Evolutionary conservation across 2,329 filamentous ascomycete species (phyloP), one percentile per base, ranked within the genome.

Genomic region (Colletotrichum costaricense): DNA sequence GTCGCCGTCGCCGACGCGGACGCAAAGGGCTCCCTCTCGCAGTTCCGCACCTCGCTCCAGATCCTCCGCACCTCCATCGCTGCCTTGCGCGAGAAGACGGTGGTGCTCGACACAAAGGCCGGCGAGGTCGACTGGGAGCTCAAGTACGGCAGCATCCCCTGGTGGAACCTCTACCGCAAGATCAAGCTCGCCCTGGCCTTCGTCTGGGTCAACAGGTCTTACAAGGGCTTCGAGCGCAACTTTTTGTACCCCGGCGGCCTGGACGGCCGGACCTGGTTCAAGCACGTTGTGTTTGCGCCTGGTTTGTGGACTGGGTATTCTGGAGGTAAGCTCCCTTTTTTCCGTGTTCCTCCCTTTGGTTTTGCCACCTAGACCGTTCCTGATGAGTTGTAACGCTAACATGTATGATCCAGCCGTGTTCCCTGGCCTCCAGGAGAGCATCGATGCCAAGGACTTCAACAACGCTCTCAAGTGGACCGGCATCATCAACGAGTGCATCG

Each of bases 231-330:
- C 0, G 96, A 98, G 82, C 88, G 95, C 19, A 87, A 92, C 63
- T 98, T 98, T 82, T 78, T 98, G 75, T 93, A 94, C 78, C 84
- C 90, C 5, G 86, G 88, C 3, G 96, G 96, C 0, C 84, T 98
- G 24, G 95, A 98, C 80, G 91, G 91, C 1, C 87, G 96, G 73
- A 86, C 86, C 28, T 98, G 95, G 95, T 98, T 96, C 86, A 98
- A 98, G 85, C 96, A 98, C 79, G 93, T 98, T 2, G 93, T 98
- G 1, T 98, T 97, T 82, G 95, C 95, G 1, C 95, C 95, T 0
- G 95, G 95, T 0, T 81, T 96, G 60, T 97, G 95, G 95, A 98
- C 95, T 0, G 95, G 95, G 0, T 98, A 98, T 82, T 87, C 95
- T 0, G 95, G 95, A 79, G 89, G 90, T 92, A 78, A 82, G 88